Conservation (phyloP, 371 early-diverging fungal genomes). For the Coemansia sp. region DNA sequence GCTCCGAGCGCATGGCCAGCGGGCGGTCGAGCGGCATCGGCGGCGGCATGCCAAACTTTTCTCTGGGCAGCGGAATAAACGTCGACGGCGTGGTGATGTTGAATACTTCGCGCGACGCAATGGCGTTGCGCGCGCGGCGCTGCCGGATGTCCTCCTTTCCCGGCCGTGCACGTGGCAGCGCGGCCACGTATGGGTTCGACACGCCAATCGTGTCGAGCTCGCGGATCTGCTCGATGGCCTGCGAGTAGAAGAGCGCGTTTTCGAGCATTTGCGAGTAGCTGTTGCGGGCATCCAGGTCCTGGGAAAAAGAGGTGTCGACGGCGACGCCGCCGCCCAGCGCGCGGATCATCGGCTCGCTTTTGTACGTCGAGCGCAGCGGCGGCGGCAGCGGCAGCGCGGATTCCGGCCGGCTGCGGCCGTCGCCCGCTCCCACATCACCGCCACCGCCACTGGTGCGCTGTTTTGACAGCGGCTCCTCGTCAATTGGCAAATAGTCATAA, state of each 20-base stretch:
- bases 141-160: slow-evolving; percentile 45
- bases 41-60: slow-evolving; percentile 4
- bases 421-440: neutral
- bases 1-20: slow-evolving; percentile 43
- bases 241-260: slow-evolving; percentile 46
- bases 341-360: slow-evolving; percentile 40
- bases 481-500: slow-evolving; percentile 19
- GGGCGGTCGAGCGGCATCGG: slow-evolving; percentile 7
- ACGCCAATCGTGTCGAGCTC: slow-evolving; percentile 22
- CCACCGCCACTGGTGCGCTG: slow-evolving; percentile 6
- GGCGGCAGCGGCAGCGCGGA: slow-evolving; percentile 7
- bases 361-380: slow-evolving; percentile 33
- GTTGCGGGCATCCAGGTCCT: slow-evolving; percentile 12
- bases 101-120: slow-evolving; percentile 44
- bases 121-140: slow-evolving; percentile 41
- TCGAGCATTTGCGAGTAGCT: slow-evolving; percentile 47
- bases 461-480: slow-evolving; percentile 3
- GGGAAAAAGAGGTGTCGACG: neutral
- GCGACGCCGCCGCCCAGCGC: neutral
- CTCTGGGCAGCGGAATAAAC: slow-evolving; percentile 21
- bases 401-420: neutral
- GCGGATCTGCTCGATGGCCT: slow-evolving; percentile 38
- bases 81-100: slow-evolving; percentile 30
- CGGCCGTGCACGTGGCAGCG: slow-evolving; percentile 33
- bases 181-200: slow-evolving; percentile 15